Conservation (phyloP, 2,329 filamentous ascomycete species). For the Arachnopeziza araneosa region DNA sequence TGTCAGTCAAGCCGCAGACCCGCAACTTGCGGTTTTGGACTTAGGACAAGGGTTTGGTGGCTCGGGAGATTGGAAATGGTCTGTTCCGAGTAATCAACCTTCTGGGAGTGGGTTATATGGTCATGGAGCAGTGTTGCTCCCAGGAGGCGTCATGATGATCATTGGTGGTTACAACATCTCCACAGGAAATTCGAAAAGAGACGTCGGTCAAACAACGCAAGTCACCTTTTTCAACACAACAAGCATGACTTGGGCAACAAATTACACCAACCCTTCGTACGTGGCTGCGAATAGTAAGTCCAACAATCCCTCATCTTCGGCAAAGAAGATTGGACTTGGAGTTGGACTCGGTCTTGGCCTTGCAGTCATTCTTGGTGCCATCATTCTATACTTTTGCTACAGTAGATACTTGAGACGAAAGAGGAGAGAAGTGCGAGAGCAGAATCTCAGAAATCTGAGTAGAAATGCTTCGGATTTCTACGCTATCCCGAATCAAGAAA, state of each 20-base stretch:
- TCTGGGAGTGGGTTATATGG: conserved; percentile 49
- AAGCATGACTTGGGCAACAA: conserved; percentile 50
- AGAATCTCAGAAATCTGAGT: conserved; percentile 47
- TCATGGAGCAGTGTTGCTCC: conserved; percentile 57
- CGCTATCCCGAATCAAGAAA: conserved; percentile 13
- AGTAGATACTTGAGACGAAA: conserved; percentile 39
- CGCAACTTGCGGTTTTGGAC: conserved; percentile 73
- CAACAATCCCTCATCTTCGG: conserved; percentile 24
- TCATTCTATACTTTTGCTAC: conserved; percentile 45
- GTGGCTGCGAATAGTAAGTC: conserved; percentile 16
- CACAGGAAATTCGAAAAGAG: conserved; percentile 31
- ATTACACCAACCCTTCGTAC: conserved; percentile 45
- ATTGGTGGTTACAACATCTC: conserved; percentile 56
- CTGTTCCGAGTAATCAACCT: conserved; percentile 46
- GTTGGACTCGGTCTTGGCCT: conserved; percentile 62
- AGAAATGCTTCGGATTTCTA: conserved; percentile 27
- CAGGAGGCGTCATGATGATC: conserved; percentile 64
- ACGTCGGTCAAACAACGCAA: conserved; percentile 30
- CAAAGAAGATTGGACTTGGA: conserved; percentile 40
- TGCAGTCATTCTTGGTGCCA: conserved; percentile 41
- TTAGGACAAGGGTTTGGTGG: conserved; percentile 70
- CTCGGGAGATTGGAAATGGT: conserved; percentile 67
- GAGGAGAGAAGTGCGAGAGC: conserved; percentile 41
- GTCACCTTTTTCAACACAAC: conserved; percentile 55
- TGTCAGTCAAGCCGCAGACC: conserved; percentile 66